Conservation (phyloP, 495 filamentous ascomycete species). For the Clavariopsis aquatica region DNA sequence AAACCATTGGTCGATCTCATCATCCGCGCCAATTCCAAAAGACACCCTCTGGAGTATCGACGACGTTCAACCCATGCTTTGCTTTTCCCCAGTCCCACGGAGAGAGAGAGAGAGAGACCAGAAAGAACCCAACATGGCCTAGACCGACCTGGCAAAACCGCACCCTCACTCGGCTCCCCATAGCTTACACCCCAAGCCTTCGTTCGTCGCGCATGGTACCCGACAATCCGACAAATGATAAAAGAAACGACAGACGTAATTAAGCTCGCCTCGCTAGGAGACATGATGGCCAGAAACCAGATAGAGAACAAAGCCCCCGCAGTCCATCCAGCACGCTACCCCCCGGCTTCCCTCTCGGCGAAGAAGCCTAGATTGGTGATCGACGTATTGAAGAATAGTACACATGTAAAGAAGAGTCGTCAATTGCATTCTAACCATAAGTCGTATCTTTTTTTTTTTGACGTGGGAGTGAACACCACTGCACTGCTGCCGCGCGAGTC, state of each 20-base stretch:
- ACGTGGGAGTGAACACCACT: background rate
- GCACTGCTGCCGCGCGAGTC: constrained; percentile 9
- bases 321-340: background rate
- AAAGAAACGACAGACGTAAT: background rate
- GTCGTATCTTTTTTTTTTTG: constrained; percentile 5
- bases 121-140: background rate
- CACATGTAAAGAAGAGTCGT: constrained; percentile 1
- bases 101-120: background rate
- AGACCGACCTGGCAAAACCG: background rate
- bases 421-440: constrained; percentile 16
- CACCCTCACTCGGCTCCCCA: background rate
- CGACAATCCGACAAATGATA: background rate
- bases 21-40: no score
- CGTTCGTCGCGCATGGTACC: background rate
- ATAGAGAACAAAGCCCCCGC: background rate
- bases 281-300: constrained; percentile 1
- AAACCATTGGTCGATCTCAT: background rate
- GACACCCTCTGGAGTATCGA: background rate
- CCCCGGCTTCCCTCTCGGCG: background rate
- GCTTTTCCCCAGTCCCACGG: background rate
- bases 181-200: background rate
- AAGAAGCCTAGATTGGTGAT: background rate
- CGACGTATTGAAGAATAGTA: background rate
- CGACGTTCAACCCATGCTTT: background rate
- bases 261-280: background rate